Percentiles rank a stretch among this genome's conserved stretches.
These are phyloP conservation scores for Tilletia horrida DNA, from an alignment of 1,284 basidiomycete species.

Conservation along the genomic window DNA sequence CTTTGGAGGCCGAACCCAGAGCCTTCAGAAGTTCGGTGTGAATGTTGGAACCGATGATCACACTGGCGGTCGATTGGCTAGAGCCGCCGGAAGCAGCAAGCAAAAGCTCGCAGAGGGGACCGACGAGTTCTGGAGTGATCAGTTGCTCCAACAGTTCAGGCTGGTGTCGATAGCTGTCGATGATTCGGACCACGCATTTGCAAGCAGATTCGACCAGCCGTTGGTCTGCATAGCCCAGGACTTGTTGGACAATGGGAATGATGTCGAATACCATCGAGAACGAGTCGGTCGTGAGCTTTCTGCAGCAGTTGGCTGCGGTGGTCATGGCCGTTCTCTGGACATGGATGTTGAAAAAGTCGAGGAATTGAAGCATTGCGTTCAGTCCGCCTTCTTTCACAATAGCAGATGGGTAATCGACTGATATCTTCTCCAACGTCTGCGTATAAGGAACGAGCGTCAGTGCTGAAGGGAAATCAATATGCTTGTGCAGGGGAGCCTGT, in stretches of 20 bases:
- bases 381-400: slow-evolving; percentile 53
- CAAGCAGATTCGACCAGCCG: slow-evolving; percentile 52
- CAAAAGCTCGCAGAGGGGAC: slow-evolving; percentile 30
- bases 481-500: neutral
- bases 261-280: slow-evolving; percentile 37
- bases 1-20: slow-evolving; percentile 42
- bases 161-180: slow-evolving; percentile 42
- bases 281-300: slow-evolving; percentile 39
- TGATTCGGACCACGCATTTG: slow-evolving; percentile 45
- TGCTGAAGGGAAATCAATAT: neutral
- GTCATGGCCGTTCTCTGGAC: slow-evolving; percentile 53
- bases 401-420: slow-evolving; percentile 41
- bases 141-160: slow-evolving; percentile 47
- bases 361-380: slow-evolving; percentile 50
- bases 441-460: neutral
- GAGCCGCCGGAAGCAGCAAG: slow-evolving; percentile 35
- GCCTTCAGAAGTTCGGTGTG: slow-evolving; percentile 50
- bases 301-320: slow-evolving; percentile 51
- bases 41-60: slow-evolving; percentile 34
- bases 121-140: slow-evolving; percentile 20
- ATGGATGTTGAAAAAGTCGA: slow-evolving; percentile 55
- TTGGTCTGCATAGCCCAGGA: slow-evolving; percentile 49
- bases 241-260: slow-evolving; percentile 49
- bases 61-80: slow-evolving; percentile 26
- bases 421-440: slow-evolving; percentile 51